These are phyloP conservation scores for Fagopyrum homotropicum DNA, from an alignment of 148 eudicot genomes.

Conservation along the genomic window DNA sequence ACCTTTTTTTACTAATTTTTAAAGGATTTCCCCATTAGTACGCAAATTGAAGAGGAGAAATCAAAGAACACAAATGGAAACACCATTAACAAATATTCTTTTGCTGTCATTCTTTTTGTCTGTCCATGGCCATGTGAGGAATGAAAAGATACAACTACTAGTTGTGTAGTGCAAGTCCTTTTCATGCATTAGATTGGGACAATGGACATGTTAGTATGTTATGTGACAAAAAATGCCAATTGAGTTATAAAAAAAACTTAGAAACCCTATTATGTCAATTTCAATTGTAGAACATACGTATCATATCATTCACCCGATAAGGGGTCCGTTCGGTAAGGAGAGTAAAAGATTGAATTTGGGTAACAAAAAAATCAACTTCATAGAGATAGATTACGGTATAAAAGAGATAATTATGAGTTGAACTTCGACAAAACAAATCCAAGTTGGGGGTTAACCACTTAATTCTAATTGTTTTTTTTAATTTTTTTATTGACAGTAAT, in stretches of 20 bases:
- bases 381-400: no score
- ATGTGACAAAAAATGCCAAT: neutral
- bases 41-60: neutral
- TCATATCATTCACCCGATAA: neutral
- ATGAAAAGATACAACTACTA: neutral
- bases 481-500: no score
- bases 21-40: no score
- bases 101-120: neutral
- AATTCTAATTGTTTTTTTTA: no score
- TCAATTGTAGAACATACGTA: neutral
- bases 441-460: no score
- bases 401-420: no score
- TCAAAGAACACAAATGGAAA: neutral
- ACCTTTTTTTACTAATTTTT: no score
- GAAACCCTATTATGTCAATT: neutral
- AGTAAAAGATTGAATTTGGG: no score
- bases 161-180: neutral
- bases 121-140: neutral
- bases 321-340: no score
- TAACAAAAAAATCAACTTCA: no score
- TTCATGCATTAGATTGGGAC: neutral
- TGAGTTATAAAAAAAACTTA: neutral
- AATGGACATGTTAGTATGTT: neutral
- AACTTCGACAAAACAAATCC: no score
- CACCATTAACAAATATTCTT: neutral